Evolutionary conservation across 139 green algal species (phyloP), one percentile per base, ranked within the genome.

Genomic region (Chlamydomonas incerta): DNA sequence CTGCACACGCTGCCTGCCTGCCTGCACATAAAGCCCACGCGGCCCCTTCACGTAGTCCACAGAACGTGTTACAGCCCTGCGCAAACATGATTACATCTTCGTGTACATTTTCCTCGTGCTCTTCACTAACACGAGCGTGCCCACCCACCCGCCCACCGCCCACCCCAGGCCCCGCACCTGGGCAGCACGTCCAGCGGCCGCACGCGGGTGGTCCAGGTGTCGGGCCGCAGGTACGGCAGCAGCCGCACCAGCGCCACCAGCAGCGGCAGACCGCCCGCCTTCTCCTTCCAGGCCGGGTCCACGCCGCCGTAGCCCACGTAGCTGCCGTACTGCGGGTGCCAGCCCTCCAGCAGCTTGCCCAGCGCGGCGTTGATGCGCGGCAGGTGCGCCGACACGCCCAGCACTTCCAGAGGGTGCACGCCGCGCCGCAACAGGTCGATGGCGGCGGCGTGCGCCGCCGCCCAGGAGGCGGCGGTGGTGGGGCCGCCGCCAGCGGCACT

Each of bases 331-430:
- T 86, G 47, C 5, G 66, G 31, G 70, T 97, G 92, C 83, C 90
- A 94, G 14, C 47, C n/a, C 8, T 33, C 31, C 1, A 91, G 80
- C 69, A 95, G 73, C 62, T 82, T 90, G 37, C 73, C 57, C 34
- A 96, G 84, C 11, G 81, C 69, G 0, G 62, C 57, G 0, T 72
- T 77, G 21, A 95, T 55, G 14, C 55, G 68, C 0, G 85, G 80
- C 58, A 88, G 72, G 21, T 92, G 63, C 31, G 87, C 62, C 3
- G 67, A 37, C 2, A 94, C 81, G 34, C 90, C 90, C 50, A 94
- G 91, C 17, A 91, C 80, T 23, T 94, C 91, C 74, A 97, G 82
- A 0, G 93, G 93, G 65, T 94, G 89, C 29, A 89, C 33, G 15
- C 92, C 91, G 35, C 65, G 35, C 23, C 91, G 88, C 24, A 95